phyloP scores from a whole-genome alignment of 2,329 filamentous ascomycete genomes.

The Fusarium globosum region DNA sequence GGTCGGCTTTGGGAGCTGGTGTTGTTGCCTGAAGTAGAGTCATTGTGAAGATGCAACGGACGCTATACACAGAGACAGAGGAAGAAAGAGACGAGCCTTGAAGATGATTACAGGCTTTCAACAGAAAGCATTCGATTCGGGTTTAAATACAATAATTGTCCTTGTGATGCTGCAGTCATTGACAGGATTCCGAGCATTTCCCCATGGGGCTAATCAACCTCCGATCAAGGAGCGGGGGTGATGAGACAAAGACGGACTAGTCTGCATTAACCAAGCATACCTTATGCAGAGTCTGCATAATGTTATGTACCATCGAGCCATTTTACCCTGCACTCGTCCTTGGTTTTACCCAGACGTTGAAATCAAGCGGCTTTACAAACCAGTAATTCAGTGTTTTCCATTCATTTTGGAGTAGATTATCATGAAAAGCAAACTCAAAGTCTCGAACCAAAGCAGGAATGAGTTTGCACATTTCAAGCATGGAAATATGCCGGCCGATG shows the following conservation, averaged over 20 bases:
- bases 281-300: background rate
- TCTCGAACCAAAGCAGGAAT: background rate
- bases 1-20: background rate
- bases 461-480: background rate
- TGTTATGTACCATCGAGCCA: too few species aligned
- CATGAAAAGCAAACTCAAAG: background rate
- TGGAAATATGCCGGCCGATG: background rate
- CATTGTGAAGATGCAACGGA: background rate
- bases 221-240: slow-evolving; percentile 10
- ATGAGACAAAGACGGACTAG: background rate
- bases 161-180: background rate
- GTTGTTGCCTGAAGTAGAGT: slow-evolving; percentile 6
- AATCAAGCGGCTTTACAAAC: background rate
- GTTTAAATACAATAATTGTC: slow-evolving; percentile 5
- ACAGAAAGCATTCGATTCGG: background rate
- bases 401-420: background rate
- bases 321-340: background rate
- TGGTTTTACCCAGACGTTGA: background rate
- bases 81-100: background rate
- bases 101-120: background rate
- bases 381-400: background rate
- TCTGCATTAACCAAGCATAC: background rate
- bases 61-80: background rate
- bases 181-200: slow-evolving; percentile 30
- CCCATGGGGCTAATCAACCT: slow-evolving; percentile 23